phyloP scores from a whole-genome alignment of 768 basidiomycete genomes.

The Kwoniella sp. region DNA sequence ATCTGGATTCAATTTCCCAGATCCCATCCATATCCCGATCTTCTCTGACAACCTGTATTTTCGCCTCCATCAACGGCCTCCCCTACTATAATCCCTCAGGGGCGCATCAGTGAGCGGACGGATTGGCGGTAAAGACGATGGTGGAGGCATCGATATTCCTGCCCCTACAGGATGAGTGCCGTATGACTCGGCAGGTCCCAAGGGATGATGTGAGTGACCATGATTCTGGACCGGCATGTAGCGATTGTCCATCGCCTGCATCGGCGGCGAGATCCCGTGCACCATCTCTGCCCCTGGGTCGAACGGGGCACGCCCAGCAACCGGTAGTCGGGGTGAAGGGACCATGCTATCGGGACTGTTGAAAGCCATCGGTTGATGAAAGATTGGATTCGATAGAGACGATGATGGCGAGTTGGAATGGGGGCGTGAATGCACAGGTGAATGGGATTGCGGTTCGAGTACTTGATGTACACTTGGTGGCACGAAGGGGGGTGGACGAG shows the following conservation, averaged over 20 bases:
- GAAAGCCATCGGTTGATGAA: neutral
- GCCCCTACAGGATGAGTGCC: neutral
- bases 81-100: neutral
- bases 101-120: slow-evolving; percentile 1
- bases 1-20: no score
- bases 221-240: neutral
- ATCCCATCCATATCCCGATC: no score
- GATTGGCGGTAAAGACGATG: slow-evolving; percentile 12
- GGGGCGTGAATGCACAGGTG: neutral
- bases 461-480: slow-evolving; percentile 24
- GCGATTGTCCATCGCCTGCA: neutral
- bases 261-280: neutral
- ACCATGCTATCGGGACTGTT: neutral
- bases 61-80: slow-evolving; percentile 2
- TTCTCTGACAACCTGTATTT: no score
- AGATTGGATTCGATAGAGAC: neutral
- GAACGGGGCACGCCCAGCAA: neutral
- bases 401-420: neutral
- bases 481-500: slow-evolving; percentile 6
- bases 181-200: neutral
- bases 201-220: neutral
- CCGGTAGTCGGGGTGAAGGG: neutral
- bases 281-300: neutral
- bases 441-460: slow-evolving; percentile 7
- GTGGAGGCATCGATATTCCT: neutral